These are phyloP conservation scores for Thelonectria discophora DNA, from an alignment of 2,329 filamentous ascomycete genomes.

Conservation along the genomic window DNA sequence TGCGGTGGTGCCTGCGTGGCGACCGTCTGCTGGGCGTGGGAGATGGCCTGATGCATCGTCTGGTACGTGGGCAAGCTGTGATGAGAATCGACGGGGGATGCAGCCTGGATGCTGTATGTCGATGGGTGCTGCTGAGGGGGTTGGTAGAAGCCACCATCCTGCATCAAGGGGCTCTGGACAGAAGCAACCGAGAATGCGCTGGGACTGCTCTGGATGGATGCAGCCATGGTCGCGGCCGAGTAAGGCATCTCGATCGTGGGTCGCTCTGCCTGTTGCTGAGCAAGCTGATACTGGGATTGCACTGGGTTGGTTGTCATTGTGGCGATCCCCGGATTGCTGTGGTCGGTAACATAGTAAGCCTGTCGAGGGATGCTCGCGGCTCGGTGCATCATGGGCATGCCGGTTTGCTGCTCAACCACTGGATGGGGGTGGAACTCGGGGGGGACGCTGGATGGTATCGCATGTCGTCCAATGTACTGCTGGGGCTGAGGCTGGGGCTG, in stretches of 20 bases:
- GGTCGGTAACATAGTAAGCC: constrained; percentile 67
- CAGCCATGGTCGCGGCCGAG: constrained; percentile 56
- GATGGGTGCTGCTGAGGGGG: constrained; percentile 60
- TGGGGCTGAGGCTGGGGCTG: constrained; percentile 44
- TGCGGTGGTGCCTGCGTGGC: constrained; percentile 47
- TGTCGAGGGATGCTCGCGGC: constrained; percentile 58
- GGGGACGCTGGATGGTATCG: constrained; percentile 51
- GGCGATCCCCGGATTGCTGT: constrained; percentile 68
- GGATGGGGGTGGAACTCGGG: constrained; percentile 56
- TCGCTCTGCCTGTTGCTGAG: constrained; percentile 58
- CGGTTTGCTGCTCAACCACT: constrained; percentile 55
- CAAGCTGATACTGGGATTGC: constrained; percentile 61
- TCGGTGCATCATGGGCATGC: constrained; percentile 59
- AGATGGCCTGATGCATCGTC: constrained; percentile 51
- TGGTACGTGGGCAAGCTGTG: constrained; percentile 56
- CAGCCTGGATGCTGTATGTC: constrained; percentile 58
- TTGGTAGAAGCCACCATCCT: constrained; percentile 64
- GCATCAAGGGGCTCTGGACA: constrained; percentile 61
- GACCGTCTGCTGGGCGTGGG: constrained; percentile 47
- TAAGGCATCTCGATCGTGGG: constrained; percentile 61
- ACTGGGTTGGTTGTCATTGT: constrained; percentile 66
- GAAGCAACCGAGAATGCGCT: constrained; percentile 65
- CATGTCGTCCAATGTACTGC: constrained; percentile 58
- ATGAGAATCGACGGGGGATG: constrained; percentile 58
- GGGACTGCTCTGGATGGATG: constrained; percentile 67